Evolutionary conservation across 352 stramenopile genomes (phyloP).

Genomic region (Phytophthora rubi): DNA sequence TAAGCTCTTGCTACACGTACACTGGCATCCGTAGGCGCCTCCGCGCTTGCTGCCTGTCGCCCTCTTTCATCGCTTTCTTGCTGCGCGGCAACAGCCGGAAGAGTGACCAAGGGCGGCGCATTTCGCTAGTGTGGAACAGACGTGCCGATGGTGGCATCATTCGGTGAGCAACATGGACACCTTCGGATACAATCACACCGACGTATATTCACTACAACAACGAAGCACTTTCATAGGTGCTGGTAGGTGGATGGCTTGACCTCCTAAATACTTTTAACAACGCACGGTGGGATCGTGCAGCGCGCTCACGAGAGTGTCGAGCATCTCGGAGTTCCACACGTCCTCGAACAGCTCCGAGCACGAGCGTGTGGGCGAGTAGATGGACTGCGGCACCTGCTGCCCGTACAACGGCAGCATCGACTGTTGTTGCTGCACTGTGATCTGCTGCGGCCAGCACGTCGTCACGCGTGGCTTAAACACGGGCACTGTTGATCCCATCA

Average conservation of each 20-base stretch:
- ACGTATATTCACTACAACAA: conserved; percentile 27
- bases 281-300: conserved; percentile 44
- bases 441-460: conserved; percentile 32
- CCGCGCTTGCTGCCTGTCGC: background rate
- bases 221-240: background rate
- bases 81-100: background rate
- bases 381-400: conserved; percentile 16
- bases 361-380: conserved; percentile 38
- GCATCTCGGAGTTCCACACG: conserved; percentile 54
- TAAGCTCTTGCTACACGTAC: background rate
- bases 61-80: background rate
- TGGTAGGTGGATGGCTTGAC: background rate
- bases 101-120: background rate
- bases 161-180: conserved; percentile 1
- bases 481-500: conserved; percentile 9
- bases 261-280: conserved; percentile 35
- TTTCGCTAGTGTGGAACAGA: conserved; percentile 25
- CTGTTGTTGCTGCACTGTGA: conserved; percentile 26
- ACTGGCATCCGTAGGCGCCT: background rate
- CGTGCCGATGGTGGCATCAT: background rate
- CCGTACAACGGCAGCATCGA: conserved; percentile 22
- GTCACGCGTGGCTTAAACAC: conserved; percentile 28
- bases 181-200: background rate
- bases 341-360: conserved; percentile 44
- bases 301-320: conserved; percentile 46